Evolutionary conservation across 2,329 filamentous ascomycete species (phyloP).

Genomic region (Chalaropsis thielavioides): DNA sequence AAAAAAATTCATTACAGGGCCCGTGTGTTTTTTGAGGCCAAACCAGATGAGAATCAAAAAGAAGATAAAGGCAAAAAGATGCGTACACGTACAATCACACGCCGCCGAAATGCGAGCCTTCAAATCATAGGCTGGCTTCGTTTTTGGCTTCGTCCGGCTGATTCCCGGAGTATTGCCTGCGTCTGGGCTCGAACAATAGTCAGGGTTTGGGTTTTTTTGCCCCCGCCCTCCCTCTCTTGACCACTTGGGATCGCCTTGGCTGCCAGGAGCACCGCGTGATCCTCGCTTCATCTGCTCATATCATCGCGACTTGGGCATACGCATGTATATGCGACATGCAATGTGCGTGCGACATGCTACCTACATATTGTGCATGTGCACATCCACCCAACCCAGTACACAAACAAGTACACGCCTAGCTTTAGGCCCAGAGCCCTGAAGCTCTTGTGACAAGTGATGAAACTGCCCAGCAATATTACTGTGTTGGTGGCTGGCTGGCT

Average conservation of each 20-base stretch:
- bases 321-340: neutral
- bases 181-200: no score
- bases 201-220: neutral
- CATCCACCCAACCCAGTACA: neutral
- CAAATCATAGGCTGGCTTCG: neutral
- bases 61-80: neutral
- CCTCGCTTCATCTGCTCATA: constrained; percentile 1
- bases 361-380: neutral
- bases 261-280: neutral
- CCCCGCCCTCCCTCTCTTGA: neutral
- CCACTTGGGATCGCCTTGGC: neutral
- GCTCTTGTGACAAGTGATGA: constrained; percentile 5
- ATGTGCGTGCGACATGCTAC: neutral
- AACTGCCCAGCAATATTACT: neutral
- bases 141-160: neutral
- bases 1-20: neutral
- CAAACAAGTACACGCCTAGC: no score
- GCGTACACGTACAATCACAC: neutral
- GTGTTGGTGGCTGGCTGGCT: neutral
- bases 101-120: neutral
- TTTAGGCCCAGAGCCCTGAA: neutral
- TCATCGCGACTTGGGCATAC: neutral
- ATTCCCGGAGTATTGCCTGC: neutral
- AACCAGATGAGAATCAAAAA: neutral
- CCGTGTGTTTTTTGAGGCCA: constrained; percentile 5